A percentile compares a stretch with the other conserved stretches of the same genome.
phyloP scores from a whole-genome alignment of 2,329 filamentous ascomycete genomes.

The Aspergillus sp. region DNA sequence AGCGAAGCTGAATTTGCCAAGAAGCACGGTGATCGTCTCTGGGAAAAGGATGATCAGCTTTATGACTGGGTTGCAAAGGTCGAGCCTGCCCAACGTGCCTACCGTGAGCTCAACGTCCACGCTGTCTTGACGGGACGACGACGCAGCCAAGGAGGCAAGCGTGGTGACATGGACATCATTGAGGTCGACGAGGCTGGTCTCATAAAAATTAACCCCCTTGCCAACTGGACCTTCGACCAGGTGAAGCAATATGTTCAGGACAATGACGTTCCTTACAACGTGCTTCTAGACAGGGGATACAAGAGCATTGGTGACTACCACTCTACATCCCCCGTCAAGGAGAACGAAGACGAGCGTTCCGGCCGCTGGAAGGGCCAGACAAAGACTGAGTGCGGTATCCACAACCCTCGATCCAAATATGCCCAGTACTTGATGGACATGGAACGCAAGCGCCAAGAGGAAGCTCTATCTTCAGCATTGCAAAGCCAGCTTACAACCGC shows the following conservation, averaged over 20 bases:
- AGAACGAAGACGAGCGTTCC: conserved; percentile 91
- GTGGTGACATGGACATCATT: conserved; percentile 84
- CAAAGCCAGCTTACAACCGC: conserved; percentile 32
- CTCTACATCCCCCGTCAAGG: conserved; percentile 84
- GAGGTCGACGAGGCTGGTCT: conserved; percentile 89
- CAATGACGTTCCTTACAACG: conserved; percentile 90
- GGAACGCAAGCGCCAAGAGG: conserved; percentile 65
- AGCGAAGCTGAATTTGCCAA: conserved; percentile 75
- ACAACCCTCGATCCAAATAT: conserved; percentile 95
- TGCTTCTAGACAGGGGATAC: conserved; percentile 87
- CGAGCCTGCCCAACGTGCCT: conserved; percentile 89
- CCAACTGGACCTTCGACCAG: conserved; percentile 89
- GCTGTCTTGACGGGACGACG: conserved; percentile 91
- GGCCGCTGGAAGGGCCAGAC: conserved; percentile 94
- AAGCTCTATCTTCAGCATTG: conserved; percentile 51
- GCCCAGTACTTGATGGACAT: conserved; percentile 77
- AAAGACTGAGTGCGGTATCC: conserved; percentile 98
- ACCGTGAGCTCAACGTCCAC: conserved; percentile 79
- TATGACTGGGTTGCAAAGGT: conserved; percentile 99
- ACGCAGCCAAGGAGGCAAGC: conserved; percentile 88
- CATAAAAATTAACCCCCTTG: conserved; percentile 96
- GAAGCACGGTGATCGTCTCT: conserved; percentile 78
- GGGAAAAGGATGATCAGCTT: conserved; percentile 80
- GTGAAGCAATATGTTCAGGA: conserved; percentile 84
- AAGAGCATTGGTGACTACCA: conserved; percentile 99